These are phyloP conservation scores for Cutaneotrichosporon spelunceum DNA, from an alignment of 1,284 basidiomycete species.

Conservation along the genomic window DNA sequence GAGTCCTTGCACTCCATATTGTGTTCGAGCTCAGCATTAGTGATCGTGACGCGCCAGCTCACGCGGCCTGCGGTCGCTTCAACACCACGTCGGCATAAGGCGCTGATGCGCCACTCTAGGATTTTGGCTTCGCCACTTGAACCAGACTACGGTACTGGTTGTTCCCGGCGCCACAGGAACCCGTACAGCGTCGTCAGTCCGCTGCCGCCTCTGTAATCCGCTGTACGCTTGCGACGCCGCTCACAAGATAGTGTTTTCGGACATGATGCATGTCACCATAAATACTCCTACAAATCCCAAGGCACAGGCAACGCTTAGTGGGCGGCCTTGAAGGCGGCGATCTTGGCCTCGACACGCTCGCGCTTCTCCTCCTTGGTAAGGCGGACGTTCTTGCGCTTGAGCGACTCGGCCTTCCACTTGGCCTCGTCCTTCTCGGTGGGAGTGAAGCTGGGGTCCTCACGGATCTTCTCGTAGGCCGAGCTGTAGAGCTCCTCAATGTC, in stretches of 20 bases:
- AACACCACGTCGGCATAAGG: too few species aligned
- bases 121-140: too few species aligned
- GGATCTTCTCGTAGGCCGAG: constrained; percentile 86
- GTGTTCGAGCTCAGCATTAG: too few species aligned
- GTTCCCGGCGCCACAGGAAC: too few species aligned
- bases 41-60: too few species aligned
- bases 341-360: constrained; percentile 42
- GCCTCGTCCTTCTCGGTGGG: constrained; percentile 79
- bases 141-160: too few species aligned
- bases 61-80: too few species aligned
- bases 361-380: constrained; percentile 77
- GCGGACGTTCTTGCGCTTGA: constrained; percentile 68
- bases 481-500: constrained; percentile 97
- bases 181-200: neutral
- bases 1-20: too few species aligned
- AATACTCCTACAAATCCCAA: constrained; percentile 1
- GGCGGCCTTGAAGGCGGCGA: constrained; percentile 10
- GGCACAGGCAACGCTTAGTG: neutral
- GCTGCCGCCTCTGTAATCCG: neutral
- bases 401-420: constrained; percentile 86
- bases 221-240: neutral
- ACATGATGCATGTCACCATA: constrained; percentile 11
- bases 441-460: constrained; percentile 88
- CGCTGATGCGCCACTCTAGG: too few species aligned
- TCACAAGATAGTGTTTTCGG: neutral